Conservation (phyloP, 257 asterid species). For the Coffea canephora region DNA sequence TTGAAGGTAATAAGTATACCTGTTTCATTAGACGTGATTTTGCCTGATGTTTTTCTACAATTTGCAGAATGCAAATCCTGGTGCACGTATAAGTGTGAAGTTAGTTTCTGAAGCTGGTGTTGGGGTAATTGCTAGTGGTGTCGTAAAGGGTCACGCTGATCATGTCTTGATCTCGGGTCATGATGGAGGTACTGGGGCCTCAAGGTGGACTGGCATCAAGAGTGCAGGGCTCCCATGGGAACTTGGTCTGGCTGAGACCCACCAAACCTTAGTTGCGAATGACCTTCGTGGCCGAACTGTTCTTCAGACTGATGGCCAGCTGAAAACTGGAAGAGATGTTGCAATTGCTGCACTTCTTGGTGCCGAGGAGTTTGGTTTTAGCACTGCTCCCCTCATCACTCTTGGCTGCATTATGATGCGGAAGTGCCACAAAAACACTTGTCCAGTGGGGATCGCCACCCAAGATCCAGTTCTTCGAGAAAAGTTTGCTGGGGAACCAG, state of each 20-base stretch:
- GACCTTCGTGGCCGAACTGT: constrained; percentile 95
- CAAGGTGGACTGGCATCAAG: constrained; percentile 99
- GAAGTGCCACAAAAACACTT: constrained; percentile 97
- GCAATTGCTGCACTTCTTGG: constrained; percentile 98
- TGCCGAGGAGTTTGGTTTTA: constrained; percentile 98
- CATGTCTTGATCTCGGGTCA: constrained; percentile 97
- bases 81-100: constrained; percentile 96
- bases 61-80: constrained; percentile 86
- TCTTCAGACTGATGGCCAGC: constrained; percentile 97
- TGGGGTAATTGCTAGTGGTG: constrained; percentile 98
- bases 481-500: constrained; percentile 97
- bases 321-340: constrained; percentile 96
- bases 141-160: constrained; percentile 98
- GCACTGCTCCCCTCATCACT: constrained; percentile 97
- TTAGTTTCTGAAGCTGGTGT: constrained; percentile 99
- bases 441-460: constrained; percentile 99
- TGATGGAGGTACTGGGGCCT: constrained; percentile 99
- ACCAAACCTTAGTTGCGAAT: constrained; percentile 96
- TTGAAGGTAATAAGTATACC: not conserved
- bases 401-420: constrained; percentile 99
- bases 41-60: constrained; percentile 4
- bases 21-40: not conserved
- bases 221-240: constrained; percentile 99
- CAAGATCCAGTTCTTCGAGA: constrained; percentile 97
- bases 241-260: constrained; percentile 99